phyloP scores from a whole-genome alignment of 2,329 filamentous ascomycete genomes.

The Neocatenulostroma microsporum region DNA sequence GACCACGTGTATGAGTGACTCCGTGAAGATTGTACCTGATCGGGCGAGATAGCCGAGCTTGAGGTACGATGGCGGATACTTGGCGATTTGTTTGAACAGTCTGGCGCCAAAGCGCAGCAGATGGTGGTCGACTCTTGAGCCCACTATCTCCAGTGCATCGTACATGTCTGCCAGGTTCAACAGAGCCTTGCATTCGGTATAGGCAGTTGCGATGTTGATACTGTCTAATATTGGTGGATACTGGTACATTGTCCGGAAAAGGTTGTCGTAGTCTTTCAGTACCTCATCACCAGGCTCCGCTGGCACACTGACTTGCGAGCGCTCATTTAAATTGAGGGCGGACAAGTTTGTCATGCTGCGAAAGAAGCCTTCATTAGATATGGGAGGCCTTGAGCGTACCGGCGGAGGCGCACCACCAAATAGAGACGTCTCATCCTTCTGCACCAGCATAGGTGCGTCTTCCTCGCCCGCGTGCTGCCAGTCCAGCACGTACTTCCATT shows the following conservation, averaged over 20 bases:
- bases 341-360: constrained; percentile 78
- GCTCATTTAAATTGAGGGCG: constrained; percentile 41
- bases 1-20: constrained; percentile 87
- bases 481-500: constrained; percentile 86
- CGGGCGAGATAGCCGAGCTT: constrained; percentile 80
- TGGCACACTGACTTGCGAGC: constrained; percentile 32
- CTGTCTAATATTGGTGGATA: constrained; percentile 73
- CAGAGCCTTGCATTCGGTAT: constrained; percentile 87
- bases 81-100: constrained; percentile 92
- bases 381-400: constrained; percentile 48
- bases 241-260: constrained; percentile 95
- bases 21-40: constrained; percentile 64
- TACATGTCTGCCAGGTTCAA: constrained; percentile 89
- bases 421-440: constrained; percentile 50
- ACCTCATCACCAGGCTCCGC: constrained; percentile 61
- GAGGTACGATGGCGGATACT: constrained; percentile 87
- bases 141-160: constrained; percentile 79
- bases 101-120: constrained; percentile 83
- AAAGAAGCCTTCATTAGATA: constrained; percentile 66
- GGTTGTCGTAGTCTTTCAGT: constrained; percentile 86
- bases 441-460: constrained; percentile 81
- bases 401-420: constrained; percentile 35
- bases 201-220: constrained; percentile 84
- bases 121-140: constrained; percentile 86
- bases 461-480: constrained; percentile 58